Evolutionary conservation across 805 yeast genomes (phyloP), one percentile per base, ranked within the genome.

Genomic region (Metschnikowia lochheadii): DNA sequence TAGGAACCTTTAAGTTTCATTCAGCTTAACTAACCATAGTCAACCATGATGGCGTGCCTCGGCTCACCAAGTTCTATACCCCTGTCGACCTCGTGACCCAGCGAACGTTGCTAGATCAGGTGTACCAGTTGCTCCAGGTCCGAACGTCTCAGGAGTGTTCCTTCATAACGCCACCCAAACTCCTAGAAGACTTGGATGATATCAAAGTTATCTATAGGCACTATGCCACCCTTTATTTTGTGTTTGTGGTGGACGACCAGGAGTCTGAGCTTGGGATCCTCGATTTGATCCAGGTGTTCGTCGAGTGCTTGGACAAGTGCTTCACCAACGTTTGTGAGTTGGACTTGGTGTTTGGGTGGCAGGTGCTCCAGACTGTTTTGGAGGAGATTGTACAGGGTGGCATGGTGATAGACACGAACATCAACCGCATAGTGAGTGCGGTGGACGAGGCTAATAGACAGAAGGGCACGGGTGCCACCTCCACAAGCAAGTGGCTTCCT

Each of bases 271-370:
- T 94, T 38, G 98, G 98, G 1, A 92, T 92, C 44, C 69, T 94
- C 41, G 99, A 94, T 66, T 71, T 94, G 63, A 92, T 94, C 50
- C 99, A 94, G 66, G 97, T 94, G 40, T 92, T 94, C 75, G 99
- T 94, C 3, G 97, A 94, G 66, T 87, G 96, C 48, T 76, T 94
- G 56, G 96, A 94, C 65, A 82, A 86, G 51, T 94, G 99, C 67
- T 94, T 94, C 69, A 84, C 84, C 54, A 91, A 90, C 62, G 99
- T 94, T 6, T 91, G 97, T 66, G 99, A 94, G 64, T 76, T 94
- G 58, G 99, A 94, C 69, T 76, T 94, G 55, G 97, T 94, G n/a
- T 92, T 91, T 70, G 97, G 97, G 15, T 94, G 99, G 98, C 97
- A 94, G 68, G 95, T 90, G 5, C 72, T 92, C 32, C 95, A 92